Percentiles rank a stretch among this genome's conserved stretches.
Conservation (phyloP, 495 filamentous ascomycete species). For the Xylaria venustula region DNA sequence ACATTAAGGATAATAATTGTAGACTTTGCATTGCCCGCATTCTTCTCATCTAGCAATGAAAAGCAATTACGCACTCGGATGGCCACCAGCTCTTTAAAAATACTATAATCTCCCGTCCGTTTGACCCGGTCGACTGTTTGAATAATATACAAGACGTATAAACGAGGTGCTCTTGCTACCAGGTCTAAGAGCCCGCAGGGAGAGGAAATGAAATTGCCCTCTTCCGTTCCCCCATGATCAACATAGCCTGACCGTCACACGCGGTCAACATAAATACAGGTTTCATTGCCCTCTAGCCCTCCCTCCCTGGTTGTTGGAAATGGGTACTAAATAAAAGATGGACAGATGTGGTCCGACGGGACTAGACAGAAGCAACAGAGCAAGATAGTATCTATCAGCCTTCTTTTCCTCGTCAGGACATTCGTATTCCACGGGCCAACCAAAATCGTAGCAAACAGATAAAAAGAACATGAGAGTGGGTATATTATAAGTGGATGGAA, state of each 20-base stretch:
- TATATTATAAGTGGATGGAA: constrained; percentile 28
- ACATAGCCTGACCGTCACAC: not conserved
- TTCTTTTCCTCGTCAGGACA: constrained; percentile 28
- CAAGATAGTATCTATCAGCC: constrained; percentile 14
- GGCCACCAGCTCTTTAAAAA: not conserved
- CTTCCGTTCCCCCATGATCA: not conserved
- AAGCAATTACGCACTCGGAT: constrained; percentile 1
- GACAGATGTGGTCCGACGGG: constrained; percentile 21
- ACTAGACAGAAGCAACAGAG: constrained; percentile 20
- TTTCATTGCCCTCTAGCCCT: not conserved
- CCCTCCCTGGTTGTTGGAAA: not conserved
- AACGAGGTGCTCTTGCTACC: not conserved
- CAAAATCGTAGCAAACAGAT: constrained; percentile 30
- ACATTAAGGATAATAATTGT: not conserved
- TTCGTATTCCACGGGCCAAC: constrained; percentile 26
- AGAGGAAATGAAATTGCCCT: not conserved
- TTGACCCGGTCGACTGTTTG: constrained; percentile 4
- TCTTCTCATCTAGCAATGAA: too few relatives aligned
- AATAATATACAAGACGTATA: constrained; percentile 34
- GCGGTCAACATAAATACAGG: constrained; percentile 6
- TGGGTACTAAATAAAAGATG: constrained; percentile 20
- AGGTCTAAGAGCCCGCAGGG: not conserved
- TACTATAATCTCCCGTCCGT: not conserved
- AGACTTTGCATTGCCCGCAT: not conserved
- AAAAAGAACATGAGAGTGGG: constrained; percentile 28